A percentile compares a stretch with the other conserved stretches of the same genome.
phyloP scores from a whole-genome alignment of 768 basidiomycete genomes.

The Hemileccinum rubropunctum region DNA sequence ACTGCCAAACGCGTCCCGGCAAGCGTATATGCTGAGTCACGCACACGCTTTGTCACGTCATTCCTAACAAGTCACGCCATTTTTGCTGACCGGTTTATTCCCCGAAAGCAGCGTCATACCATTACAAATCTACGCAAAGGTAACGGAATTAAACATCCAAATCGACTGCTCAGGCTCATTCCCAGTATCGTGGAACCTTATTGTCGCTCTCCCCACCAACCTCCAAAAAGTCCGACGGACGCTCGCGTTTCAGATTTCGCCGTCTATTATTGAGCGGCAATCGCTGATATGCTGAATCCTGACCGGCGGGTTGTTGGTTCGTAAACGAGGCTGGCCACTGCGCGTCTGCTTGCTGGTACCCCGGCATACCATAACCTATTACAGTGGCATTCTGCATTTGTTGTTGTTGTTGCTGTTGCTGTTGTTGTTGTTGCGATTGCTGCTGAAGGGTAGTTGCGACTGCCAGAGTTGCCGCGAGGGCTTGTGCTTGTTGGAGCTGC shows the following conservation, averaged over 20 bases:
- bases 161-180: conserved; percentile 36
- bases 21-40: conserved; percentile 2
- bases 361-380: conserved; percentile 42
- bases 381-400: conserved; percentile 31
- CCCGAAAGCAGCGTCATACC: background rate
- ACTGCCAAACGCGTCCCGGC: conserved; percentile 11
- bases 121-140: conserved; percentile 7
- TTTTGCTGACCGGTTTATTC: conserved; percentile 6
- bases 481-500: conserved; percentile 76
- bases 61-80: background rate
- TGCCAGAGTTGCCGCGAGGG: conserved; percentile 63
- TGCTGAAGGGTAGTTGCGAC: conserved; percentile 55
- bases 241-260: conserved; percentile 73
- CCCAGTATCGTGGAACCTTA: conserved; percentile 77
- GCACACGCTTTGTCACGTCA: conserved; percentile 16
- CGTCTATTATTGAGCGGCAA: conserved; percentile 79
- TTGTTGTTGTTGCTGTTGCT: conserved; percentile 40
- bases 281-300: conserved; percentile 87
- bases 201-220: conserved; percentile 59
- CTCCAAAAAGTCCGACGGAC: conserved; percentile 83
- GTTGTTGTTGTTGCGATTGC: conserved; percentile 39
- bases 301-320: conserved; percentile 62
- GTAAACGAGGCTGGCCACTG: conserved; percentile 50
- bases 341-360: conserved; percentile 38
- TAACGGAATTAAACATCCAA: background rate